Base-by-base conservation (phyloP, 495 filamentous ascomycete genomes). In the Penicillium canariense region DNA sequence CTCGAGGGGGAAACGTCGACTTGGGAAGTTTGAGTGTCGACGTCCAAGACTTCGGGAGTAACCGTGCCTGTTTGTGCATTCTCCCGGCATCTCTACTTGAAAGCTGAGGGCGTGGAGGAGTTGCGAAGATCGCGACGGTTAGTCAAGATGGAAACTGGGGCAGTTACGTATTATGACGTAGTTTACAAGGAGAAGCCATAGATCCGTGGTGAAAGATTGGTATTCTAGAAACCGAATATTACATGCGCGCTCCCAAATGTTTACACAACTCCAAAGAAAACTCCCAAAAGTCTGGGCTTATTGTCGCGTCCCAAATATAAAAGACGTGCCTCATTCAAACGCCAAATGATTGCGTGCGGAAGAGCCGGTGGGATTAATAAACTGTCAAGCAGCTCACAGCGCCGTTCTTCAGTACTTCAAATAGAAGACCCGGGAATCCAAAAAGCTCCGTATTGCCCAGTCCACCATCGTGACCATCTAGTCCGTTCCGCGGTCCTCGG, bases 401-500 rank as follows among this genome's bases (percentile, higher is more conserved):
- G 3, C 87, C 90, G 65, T 94, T 96, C 84, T 89, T 94, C 71
- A 97, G 70, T 10, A 98, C 93, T 73, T 98, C 94, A 73, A 97
- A 97, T 17, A 96, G 79, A 63, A 96, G 73, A 2, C 94, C 94
- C 1, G 93, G 94, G 66, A 95, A 97, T 10, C 92, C 91, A 77
- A 90, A 97, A 12, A 98, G 70, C 61, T 93, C 92, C 22, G 89
- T 94, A 50, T 90, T 94, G 14, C 84, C 78, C 68, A 90, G 62
- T 20, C 73, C 70, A 23, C 82, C 83, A 60, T 85, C 86, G 39
- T 74, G 81, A 26, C 74, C 69, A 31, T 78, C 74, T 15, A 76
- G 64, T 20, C 68, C 61, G 6, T 62, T 50, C 15, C 66, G 69
- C 23, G 67, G 70, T 34, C 72, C 79, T 47, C 74, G 78, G 44